Percentiles rank a stretch among this genome's conserved stretches.
These are phyloP conservation scores for Phytophthora cactorum DNA, from an alignment of 352 stramenopile genomes.

Conservation along the genomic window DNA sequence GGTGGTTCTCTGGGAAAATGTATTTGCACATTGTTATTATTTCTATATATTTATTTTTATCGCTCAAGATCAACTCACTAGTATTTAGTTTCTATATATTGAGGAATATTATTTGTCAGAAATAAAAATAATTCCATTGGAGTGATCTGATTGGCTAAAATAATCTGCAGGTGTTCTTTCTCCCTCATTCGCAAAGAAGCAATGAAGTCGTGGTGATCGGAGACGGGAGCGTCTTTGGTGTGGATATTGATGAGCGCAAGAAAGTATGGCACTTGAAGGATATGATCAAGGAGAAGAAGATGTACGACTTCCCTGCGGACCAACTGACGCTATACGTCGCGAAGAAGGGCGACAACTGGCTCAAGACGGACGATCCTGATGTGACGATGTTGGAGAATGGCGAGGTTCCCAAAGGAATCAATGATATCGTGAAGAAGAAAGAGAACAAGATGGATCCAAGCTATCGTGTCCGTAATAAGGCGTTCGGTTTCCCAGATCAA, in stretches of 20 bases:
- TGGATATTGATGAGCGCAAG: neutral
- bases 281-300: neutral
- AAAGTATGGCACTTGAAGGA: neutral
- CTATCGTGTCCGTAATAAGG: no score
- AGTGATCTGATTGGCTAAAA: no score
- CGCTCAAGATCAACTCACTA: no score
- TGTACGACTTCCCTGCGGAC: neutral
- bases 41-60: slow-evolving; percentile 5
- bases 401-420: neutral
- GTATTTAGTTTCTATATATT: no score
- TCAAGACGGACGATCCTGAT: neutral
- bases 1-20: neutral
- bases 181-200: no score
- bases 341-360: neutral
- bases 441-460: no score
- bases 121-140: no score
- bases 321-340: slow-evolving; percentile 3
- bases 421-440: neutral
- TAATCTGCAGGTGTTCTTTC: no score
- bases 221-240: neutral
- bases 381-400: neutral
- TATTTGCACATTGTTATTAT: slow-evolving; percentile 5
- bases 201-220: neutral
- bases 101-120: no score
- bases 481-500: no score